These are phyloP conservation scores for Aspergillus tubingensis DNA, from an alignment of 2,329 filamentous ascomycete genomes.

Conservation along the genomic window DNA sequence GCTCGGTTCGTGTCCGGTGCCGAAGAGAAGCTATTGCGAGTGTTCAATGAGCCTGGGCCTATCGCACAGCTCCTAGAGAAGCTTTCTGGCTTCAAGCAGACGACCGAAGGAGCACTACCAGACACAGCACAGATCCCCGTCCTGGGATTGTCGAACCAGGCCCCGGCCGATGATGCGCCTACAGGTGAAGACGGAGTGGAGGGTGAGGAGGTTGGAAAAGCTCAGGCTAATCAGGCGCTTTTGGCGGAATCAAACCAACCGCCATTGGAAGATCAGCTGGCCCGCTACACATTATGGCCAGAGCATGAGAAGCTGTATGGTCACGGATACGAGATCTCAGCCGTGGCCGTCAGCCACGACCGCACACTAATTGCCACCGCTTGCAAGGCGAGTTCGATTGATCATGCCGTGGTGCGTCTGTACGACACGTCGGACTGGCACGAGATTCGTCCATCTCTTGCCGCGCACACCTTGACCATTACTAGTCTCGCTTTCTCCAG, in stretches of 20 bases:
- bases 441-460: constrained; percentile 78
- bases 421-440: constrained; percentile 88
- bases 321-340: constrained; percentile 94
- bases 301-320: constrained; percentile 96
- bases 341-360: constrained; percentile 75
- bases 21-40: constrained; percentile 95
- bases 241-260: constrained; percentile 67
- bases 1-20: constrained; percentile 89
- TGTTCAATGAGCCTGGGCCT: constrained; percentile 85
- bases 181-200: constrained; percentile 44
- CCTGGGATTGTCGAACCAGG: constrained; percentile 93
- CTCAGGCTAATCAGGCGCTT: constrained; percentile 23
- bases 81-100: constrained; percentile 63
- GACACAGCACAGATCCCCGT: constrained; percentile 95
- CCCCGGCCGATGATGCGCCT: constrained; percentile 57
- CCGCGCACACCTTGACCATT: constrained; percentile 84
- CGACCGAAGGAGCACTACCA: constrained; percentile 56
- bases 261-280: constrained; percentile 85
- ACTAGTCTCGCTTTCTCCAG: constrained; percentile 77
- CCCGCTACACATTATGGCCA: constrained; percentile 90
- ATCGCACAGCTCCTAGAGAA: constrained; percentile 72
- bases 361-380: constrained; percentile 81
- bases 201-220: constrained; percentile 31
- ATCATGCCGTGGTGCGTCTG: constrained; percentile 90
- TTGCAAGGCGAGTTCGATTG: constrained; percentile 86